phyloP scores from a whole-genome alignment of 345 rosid species.

The Ceriops tagal region DNA sequence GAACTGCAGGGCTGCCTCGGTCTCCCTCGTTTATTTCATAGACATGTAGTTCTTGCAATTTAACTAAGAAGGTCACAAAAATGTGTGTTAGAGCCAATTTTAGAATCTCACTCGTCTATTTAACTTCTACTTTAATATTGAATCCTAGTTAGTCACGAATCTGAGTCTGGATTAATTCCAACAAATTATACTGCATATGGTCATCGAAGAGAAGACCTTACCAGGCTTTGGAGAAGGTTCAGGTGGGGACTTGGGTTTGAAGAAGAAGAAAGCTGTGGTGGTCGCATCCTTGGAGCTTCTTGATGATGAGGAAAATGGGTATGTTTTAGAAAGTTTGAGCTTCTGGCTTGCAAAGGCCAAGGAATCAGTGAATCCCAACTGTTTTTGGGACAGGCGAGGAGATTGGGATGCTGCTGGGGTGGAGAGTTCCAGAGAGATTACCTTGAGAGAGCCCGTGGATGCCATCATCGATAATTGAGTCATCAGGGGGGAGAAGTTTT shows the following conservation, averaged over 20 bases:
- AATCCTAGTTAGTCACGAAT: too few relatives aligned
- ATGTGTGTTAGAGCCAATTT: neutral
- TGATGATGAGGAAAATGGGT: neutral
- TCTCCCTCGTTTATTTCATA: constrained; percentile 58
- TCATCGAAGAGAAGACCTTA: neutral
- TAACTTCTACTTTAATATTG: too few relatives aligned
- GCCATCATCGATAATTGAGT: constrained; percentile 26
- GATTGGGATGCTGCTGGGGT: neutral
- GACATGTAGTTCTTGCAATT: constrained; percentile 44
- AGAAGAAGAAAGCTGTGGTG: constrained; percentile 16
- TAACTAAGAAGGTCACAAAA: constrained; percentile 6
- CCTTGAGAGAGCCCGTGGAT: constrained; percentile 8
- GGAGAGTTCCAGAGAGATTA: neutral
- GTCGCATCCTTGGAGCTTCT: neutral
- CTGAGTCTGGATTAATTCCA: too few relatives aligned
- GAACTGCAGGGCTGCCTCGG: constrained; percentile 48
- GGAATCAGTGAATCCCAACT: constrained; percentile 15
- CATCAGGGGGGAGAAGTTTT: too few relatives aligned
- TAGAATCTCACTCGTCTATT: too few relatives aligned
- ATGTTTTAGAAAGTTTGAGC: constrained; percentile 3
- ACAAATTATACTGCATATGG: too few relatives aligned
- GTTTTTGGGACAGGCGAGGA: neutral
- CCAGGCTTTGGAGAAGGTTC: constrained; percentile 10
- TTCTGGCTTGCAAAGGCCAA: constrained; percentile 9
- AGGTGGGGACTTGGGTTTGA: constrained; percentile 1